These are phyloP conservation scores for Fusarium foetens DNA, from an alignment of 2,329 filamentous ascomycete genomes.

Conservation along the genomic window DNA sequence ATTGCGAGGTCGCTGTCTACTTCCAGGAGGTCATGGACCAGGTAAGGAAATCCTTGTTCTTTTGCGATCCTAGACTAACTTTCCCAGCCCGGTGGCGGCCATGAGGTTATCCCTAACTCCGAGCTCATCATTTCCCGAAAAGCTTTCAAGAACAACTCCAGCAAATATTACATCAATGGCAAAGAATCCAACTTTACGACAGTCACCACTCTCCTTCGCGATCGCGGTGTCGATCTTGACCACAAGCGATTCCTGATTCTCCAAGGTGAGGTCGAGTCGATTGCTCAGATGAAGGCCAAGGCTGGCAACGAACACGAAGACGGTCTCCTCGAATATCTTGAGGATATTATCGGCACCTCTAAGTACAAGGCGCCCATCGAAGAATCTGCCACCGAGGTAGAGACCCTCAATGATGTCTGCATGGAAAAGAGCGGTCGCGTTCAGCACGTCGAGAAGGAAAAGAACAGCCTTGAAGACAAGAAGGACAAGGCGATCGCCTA, in stretches of 20 bases:
- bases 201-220: conserved; percentile 87
- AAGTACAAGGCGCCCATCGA: conserved; percentile 99
- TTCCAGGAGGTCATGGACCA: conserved; percentile 95
- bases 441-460: conserved; percentile 98
- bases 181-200: conserved; percentile 91
- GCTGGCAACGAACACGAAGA: conserved; percentile 95
- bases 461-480: conserved; percentile 90
- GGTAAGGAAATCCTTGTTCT: conserved; percentile 51
- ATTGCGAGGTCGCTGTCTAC: conserved; percentile 95
- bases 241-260: conserved; percentile 98
- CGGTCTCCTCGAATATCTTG: conserved; percentile 93
- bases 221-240: conserved; percentile 91
- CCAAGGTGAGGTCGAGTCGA: conserved; percentile 97
- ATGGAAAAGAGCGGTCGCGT: conserved; percentile 95
- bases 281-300: conserved; percentile 99
- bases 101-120: conserved; percentile 83
- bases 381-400: conserved; percentile 88
- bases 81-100: conserved; percentile 72
- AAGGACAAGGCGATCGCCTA: conserved; percentile 93
- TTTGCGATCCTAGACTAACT: conserved; percentile 42
- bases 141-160: conserved; percentile 97
- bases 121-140: conserved; percentile 87
- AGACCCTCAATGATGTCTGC: conserved; percentile 93
- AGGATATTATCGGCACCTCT: conserved; percentile 98
- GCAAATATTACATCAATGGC: conserved; percentile 97